phyloP scores from a whole-genome alignment of 768 basidiomycete species.

The Lactarius hengduanensis region DNA sequence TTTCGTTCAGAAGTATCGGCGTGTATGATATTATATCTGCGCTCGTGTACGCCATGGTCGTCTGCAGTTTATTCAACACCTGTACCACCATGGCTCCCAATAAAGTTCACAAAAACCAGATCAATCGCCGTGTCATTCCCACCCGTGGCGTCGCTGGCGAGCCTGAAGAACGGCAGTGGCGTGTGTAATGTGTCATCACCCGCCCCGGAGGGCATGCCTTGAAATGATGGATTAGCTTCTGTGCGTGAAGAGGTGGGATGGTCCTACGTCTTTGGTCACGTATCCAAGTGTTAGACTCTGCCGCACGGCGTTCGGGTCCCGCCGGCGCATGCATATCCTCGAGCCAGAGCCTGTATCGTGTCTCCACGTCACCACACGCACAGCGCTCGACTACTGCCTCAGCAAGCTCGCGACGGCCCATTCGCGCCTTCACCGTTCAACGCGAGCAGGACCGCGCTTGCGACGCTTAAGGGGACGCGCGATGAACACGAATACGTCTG shows the following conservation, averaged over 20 bases:
- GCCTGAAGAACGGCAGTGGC: conserved; percentile 54
- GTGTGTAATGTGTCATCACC: conserved; percentile 73
- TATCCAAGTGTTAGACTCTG: conserved; percentile 65
- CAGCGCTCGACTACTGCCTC: conserved; percentile 51
- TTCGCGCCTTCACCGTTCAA: conserved; percentile 50
- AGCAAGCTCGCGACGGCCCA: conserved; percentile 34
- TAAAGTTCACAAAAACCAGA: conserved; percentile 75
- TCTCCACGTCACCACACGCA: conserved; percentile 50
- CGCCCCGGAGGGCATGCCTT: conserved; percentile 67
- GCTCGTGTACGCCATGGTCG: conserved; percentile 45
- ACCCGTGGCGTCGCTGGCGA: conserved; percentile 49
- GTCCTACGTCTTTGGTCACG: conserved; percentile 64
- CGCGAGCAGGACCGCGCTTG: conserved; percentile 50
- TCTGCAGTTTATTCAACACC: conserved; percentile 58
- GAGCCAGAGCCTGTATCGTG: conserved; percentile 55
- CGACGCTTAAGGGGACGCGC: conserved; percentile 52
- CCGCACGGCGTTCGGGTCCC: conserved; percentile 42
- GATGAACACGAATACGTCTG: conserved; percentile 62
- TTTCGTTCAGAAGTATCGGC: conserved; percentile 47
- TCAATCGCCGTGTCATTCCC: conserved; percentile 56
- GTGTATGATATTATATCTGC: conserved; percentile 58
- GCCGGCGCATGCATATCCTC: conserved; percentile 49
- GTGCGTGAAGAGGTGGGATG: not conserved
- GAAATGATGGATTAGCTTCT: not conserved
- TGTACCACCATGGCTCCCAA: conserved; percentile 49